Evolutionary conservation across 352 stramenopile species (phyloP).

Genomic region (Globisporangium heterothallicum): DNA sequence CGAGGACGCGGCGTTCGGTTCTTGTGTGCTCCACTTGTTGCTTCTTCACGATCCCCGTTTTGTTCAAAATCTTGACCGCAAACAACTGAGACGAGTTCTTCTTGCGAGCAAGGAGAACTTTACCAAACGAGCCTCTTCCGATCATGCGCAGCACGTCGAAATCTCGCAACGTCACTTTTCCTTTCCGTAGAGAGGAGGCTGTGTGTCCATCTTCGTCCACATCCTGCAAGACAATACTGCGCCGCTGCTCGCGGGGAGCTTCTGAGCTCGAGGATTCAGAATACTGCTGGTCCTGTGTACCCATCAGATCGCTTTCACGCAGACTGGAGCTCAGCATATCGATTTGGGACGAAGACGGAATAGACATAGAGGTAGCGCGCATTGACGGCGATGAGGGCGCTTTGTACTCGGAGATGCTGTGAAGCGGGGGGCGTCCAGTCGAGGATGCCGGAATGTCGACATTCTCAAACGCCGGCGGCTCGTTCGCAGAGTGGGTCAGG

Average conservation of each 20-base stretch:
- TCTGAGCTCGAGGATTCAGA: slow-evolving; percentile 6
- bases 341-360: slow-evolving; percentile 22
- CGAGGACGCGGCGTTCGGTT: slow-evolving; percentile 78
- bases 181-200: slow-evolving; percentile 6
- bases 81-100: slow-evolving; percentile 73
- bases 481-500: slow-evolving; percentile 69
- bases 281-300: slow-evolving; percentile 21
- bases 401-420: slow-evolving; percentile 54
- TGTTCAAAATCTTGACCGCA: slow-evolving; percentile 83
- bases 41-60: slow-evolving; percentile 73
- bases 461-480: slow-evolving; percentile 65
- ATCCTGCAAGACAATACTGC: slow-evolving; percentile 64
- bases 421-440: slow-evolving; percentile 18
- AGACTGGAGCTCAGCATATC: slow-evolving; percentile 45
- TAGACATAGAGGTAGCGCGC: slow-evolving; percentile 10
- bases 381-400: slow-evolving; percentile 16
- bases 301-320: slow-evolving; percentile 34
- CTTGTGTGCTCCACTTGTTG: slow-evolving; percentile 81
- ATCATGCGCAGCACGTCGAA: slow-evolving; percentile 91
- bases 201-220: slow-evolving; percentile 45
- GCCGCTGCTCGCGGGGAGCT: slow-evolving; percentile 30
- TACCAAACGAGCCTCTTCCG: slow-evolving; percentile 90
- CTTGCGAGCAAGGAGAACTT: slow-evolving; percentile 86
- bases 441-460: slow-evolving; percentile 19
- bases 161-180: slow-evolving; percentile 77